Evolutionary conservation across 768 basidiomycete genomes (phyloP).

Genomic region (Coprinopsis sp.): DNA sequence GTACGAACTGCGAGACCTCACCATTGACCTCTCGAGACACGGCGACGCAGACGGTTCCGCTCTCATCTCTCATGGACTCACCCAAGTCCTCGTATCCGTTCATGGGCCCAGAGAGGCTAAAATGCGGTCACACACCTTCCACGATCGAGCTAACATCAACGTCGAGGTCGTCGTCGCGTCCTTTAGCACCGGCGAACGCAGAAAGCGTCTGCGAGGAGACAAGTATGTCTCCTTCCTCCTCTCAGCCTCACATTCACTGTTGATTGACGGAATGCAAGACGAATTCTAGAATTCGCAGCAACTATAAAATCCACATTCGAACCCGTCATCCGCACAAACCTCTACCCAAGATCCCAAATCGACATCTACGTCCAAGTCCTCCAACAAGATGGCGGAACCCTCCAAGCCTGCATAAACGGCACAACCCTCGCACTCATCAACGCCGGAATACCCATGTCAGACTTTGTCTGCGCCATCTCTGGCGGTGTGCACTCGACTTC

Average conservation of each 20-base stretch:
- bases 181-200: slow-evolving; percentile 79
- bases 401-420: slow-evolving; percentile 90
- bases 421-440: slow-evolving; percentile 88
- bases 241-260: background rate
- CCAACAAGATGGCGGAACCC: slow-evolving; percentile 89
- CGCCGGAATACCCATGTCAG: slow-evolving; percentile 85
- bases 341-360: slow-evolving; percentile 94
- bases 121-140: slow-evolving; percentile 70
- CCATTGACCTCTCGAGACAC: slow-evolving; percentile 71
- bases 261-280: slow-evolving; percentile 41
- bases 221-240: slow-evolving; percentile 55
- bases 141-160: slow-evolving; percentile 85
- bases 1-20: slow-evolving; percentile 80
- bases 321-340: slow-evolving; percentile 82
- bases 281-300: slow-evolving; percentile 80
- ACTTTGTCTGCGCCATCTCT: slow-evolving; percentile 88
- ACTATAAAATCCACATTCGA: slow-evolving; percentile 94
- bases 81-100: slow-evolving; percentile 81
- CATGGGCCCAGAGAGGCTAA: slow-evolving; percentile 91
- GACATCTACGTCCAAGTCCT: slow-evolving; percentile 91
- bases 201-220: slow-evolving; percentile 76
- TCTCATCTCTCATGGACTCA: slow-evolving; percentile 81
- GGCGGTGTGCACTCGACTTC: slow-evolving; percentile 80
- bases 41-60: slow-evolving; percentile 84
- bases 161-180: slow-evolving; percentile 86